Evolutionary conservation across 1,139 yeast species (phyloP).

Genomic region (Debaryomyces robertsiae): DNA sequence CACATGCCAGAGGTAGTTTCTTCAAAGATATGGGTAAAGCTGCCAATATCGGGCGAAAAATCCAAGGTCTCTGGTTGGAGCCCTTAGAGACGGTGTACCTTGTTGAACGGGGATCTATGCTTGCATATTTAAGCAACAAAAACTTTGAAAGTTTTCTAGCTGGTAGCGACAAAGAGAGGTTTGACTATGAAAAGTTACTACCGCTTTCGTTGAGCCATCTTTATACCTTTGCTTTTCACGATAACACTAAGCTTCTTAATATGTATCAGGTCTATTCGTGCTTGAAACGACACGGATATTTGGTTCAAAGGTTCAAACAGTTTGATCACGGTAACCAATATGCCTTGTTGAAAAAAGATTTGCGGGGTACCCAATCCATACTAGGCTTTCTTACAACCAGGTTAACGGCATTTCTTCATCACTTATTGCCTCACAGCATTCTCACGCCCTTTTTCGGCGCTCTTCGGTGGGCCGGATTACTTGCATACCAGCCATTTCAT

Average conservation of each 20-base stretch:
- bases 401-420: neutral
- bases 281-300: constrained; percentile 78
- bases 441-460: neutral
- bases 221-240: constrained; percentile 53
- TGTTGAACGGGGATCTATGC: constrained; percentile 79
- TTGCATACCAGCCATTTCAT: constrained; percentile 17
- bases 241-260: constrained; percentile 49
- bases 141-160: constrained; percentile 20
- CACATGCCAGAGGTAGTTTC: constrained; percentile 69
- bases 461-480: constrained; percentile 14
- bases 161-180: constrained; percentile 25
- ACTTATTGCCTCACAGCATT: neutral
- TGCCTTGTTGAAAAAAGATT: constrained; percentile 11
- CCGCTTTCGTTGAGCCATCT: constrained; percentile 67
- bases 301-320: constrained; percentile 47
- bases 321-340: constrained; percentile 12
- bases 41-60: constrained; percentile 22
- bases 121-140: constrained; percentile 45
- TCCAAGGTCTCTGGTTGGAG: constrained; percentile 47
- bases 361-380: neutral
- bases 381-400: neutral
- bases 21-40: constrained; percentile 73
- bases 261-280: constrained; percentile 71
- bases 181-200: constrained; percentile 26
- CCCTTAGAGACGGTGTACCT: constrained; percentile 76